These are phyloP conservation scores for Chaetoscypha palmicola DNA, from an alignment of 2,329 filamentous ascomycete species.

Conservation along the genomic window DNA sequence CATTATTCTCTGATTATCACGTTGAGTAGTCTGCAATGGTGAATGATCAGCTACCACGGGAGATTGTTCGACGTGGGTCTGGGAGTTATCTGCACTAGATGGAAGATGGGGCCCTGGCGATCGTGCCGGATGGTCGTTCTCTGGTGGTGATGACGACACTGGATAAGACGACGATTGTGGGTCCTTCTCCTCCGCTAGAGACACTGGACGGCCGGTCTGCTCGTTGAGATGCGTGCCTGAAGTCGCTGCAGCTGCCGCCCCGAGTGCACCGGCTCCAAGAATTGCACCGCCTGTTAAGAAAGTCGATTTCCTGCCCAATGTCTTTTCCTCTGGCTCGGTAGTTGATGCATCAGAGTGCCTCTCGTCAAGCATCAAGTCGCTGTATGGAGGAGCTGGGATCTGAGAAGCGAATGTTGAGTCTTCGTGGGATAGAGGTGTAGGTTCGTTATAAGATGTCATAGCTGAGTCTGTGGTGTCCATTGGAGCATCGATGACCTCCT, in stretches of 20 bases:
- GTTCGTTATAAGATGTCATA: background rate
- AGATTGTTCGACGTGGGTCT: slow-evolving; percentile 12
- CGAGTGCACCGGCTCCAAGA: slow-evolving; percentile 8
- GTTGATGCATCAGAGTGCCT: background rate
- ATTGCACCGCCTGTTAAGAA: slow-evolving; percentile 12
- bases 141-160: slow-evolving; percentile 33
- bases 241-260: slow-evolving; percentile 1
- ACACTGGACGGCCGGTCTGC: slow-evolving; percentile 27
- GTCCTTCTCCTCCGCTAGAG: slow-evolving; percentile 41
- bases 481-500: background rate
- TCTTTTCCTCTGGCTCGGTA: slow-evolving; percentile 4
- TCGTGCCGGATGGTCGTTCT: slow-evolving; percentile 35
- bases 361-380: slow-evolving; percentile 5
- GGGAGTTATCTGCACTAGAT: slow-evolving; percentile 9
- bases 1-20: slow-evolving; percentile 13
- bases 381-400: background rate
- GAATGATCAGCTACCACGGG: slow-evolving; percentile 12
- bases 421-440: background rate
- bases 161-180: slow-evolving; percentile 32
- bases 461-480: background rate
- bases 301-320: slow-evolving; percentile 14
- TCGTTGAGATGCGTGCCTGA: slow-evolving; percentile 1
- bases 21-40: slow-evolving; percentile 1
- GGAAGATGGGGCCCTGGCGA: slow-evolving; percentile 19
- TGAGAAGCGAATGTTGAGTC: background rate